Conservation (phyloP, 2,329 filamentous ascomycete species). For the Sporothrix euskadiensis region DNA sequence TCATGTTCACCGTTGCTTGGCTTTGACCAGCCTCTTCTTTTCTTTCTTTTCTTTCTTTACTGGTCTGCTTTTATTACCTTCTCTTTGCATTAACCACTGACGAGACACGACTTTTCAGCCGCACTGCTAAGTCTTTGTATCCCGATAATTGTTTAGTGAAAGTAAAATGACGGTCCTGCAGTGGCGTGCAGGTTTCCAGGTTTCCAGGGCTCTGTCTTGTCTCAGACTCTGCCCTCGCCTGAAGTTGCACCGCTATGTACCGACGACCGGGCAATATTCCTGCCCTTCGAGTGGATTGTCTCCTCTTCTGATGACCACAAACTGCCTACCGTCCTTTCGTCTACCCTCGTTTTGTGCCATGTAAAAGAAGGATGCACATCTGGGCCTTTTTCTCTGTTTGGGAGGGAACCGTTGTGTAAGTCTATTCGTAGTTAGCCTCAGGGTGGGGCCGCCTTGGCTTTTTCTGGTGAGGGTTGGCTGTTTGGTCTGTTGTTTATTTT, state of each 20-base stretch:
- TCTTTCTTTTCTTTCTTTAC: background rate
- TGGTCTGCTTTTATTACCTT: background rate
- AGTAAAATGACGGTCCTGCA: background rate
- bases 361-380: background rate
- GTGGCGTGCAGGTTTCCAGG: background rate
- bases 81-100: background rate
- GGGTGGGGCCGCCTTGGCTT: constrained; percentile 8
- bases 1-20: background rate
- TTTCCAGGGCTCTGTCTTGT: background rate
- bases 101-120: constrained; percentile 5
- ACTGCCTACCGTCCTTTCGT: background rate
- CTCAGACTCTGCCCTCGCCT: background rate
- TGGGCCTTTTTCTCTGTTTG: background rate
- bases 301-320: background rate
- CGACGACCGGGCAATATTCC: background rate
- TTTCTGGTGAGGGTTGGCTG: background rate
- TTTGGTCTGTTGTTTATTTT: background rate
- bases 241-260: background rate
- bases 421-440: background rate
- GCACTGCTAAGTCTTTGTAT: background rate
- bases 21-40: background rate
- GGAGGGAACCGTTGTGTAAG: background rate
- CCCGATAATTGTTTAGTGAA: background rate
- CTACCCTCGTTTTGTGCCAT: background rate
- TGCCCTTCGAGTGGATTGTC: background rate